Base-by-base conservation (phyloP, 768 basidiomycete genomes). In the Tulasnella sp. region DNA sequence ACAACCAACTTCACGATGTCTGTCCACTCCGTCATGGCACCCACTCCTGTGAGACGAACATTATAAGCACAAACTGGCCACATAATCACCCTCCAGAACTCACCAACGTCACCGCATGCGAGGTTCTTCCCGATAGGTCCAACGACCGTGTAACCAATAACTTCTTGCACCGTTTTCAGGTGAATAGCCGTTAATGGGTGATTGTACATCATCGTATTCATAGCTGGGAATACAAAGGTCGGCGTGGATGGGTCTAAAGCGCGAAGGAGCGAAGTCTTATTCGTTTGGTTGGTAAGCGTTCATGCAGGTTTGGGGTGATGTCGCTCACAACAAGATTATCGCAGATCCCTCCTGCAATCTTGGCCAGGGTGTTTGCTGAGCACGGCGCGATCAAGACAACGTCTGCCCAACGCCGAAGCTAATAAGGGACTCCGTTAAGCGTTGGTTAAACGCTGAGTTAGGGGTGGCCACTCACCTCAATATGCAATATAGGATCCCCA, bases 141-240 rank as follows among this genome's bases (percentile, higher is more conserved):
- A 8, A 93, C 88, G 22, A 99, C 89, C 34, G 90, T 87, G 84
- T 99, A 99, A 18, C 90, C 89, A 14, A 98, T 89, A 58, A 94
- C 89, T 0, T 96, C 93, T 40, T 88, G 88, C 7, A 97, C 89
- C 54, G 93, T 84, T 34, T 91, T 89, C 64, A 99, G 86, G 84
- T 99, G 98, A 82, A 93, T 90, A 1, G 91, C 90, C 0, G 97
- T 98, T 69, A 99, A 89, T 28, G 96, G 96, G 84, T 99, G 97
- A 81, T 94, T 91, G 84, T 95, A 99, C 97, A 99, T 99, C 82
- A 95, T 88, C 3, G 98, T 99, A 85, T 99, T 99, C 97, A 99
- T 99, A 0, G 97, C 98, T 1, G 97, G 97, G 84, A 97, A 99
- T 50, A 98, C 86, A 84, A 93, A 96, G 9, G 95, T 96, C 9